Base-by-base conservation (phyloP, 768 basidiomycete genomes). In the Artomyces pyxidatus region DNA sequence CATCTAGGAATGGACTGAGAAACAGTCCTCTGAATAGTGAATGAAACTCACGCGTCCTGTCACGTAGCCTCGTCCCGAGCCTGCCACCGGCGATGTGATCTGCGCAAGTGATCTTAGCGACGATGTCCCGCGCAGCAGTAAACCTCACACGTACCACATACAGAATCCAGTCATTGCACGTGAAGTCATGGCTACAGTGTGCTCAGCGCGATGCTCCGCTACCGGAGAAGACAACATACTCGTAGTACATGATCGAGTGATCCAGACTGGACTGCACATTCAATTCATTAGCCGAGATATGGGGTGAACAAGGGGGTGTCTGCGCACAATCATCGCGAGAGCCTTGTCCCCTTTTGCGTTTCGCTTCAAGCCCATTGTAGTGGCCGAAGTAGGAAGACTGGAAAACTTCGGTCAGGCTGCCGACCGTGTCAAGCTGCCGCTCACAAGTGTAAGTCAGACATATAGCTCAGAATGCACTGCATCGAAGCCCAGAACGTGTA, bases 381-480 rank as follows among this genome's bases (percentile, higher is more conserved):
- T 73, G 8, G 70, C 56, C 6, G 79, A 81, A 1, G 72, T 72
- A 21, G 68, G 59, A 40, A 91, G 76, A 53, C 88, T 90, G 47
- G 12, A 45, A 32, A n/a, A n/a, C n/a, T n/a, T n/a, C n/a, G n/a
- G n/a, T n/a, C n/a, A n/a, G n/a, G n/a, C n/a, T n/a, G n/a, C n/a
- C n/a, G n/a, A n/a, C n/a, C n/a, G n/a, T n/a, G n/a, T n/a, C n/a
- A n/a, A n/a, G n/a, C n/a, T n/a, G n/a, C n/a, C n/a, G n/a, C n/a
- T n/a, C 62, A 89, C 89, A 92, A 84, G 56, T 81, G 71, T 19
- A 86, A 60, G 62, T 92, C 88, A 4, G 88, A 89, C 39, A 88
- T 70, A 57, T 89, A 92, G 19, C 79, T 76, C 45, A 91, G 65
- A 45, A 90, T 88, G 59, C 85, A 88, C 86, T 88, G 47, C 3